phyloP scores from a whole-genome alignment of 805 yeast genomes.

The Teunomyces panamensis region DNA sequence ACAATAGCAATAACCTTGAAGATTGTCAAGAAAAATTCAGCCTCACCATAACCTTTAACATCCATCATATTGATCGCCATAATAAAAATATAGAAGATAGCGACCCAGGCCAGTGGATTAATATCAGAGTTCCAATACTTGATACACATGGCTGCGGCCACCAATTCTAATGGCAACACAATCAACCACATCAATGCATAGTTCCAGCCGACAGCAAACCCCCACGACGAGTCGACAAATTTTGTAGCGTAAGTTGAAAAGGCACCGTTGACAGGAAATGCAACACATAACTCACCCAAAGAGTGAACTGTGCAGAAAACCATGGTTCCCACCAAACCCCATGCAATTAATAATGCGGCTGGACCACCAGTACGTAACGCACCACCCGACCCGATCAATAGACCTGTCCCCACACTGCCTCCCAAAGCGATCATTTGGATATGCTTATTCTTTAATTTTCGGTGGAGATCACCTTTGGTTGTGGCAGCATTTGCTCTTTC shows the following conservation, averaged over 20 bases:
- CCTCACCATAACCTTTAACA: slow-evolving; percentile 38
- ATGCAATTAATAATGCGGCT: slow-evolving; percentile 50
- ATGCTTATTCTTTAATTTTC: slow-evolving; percentile 21
- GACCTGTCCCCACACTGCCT: slow-evolving; percentile 28
- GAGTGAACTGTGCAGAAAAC: slow-evolving; percentile 58
- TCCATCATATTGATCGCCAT: slow-evolving; percentile 31
- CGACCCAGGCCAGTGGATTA: slow-evolving; percentile 40
- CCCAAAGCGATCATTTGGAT: slow-evolving; percentile 28
- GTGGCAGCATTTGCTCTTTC: slow-evolving; percentile 35
- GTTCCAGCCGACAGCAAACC: slow-evolving; percentile 40
- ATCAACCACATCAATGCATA: slow-evolving; percentile 39
- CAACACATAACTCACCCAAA: slow-evolving; percentile 65
- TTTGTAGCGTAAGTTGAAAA: slow-evolving; percentile 38
- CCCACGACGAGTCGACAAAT: slow-evolving; percentile 39
- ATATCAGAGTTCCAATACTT: slow-evolving; percentile 31
- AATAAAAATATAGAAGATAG: slow-evolving; percentile 30
- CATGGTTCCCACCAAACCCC: slow-evolving; percentile 54
- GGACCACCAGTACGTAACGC: slow-evolving; percentile 42
- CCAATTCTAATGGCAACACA: slow-evolving; percentile 36
- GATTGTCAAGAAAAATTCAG: slow-evolving; percentile 30
- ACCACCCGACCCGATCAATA: slow-evolving; percentile 50
- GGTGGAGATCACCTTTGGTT: slow-evolving; percentile 21
- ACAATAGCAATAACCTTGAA: slow-evolving; percentile 34
- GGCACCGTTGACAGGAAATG: slow-evolving; percentile 36
- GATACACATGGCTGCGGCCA: slow-evolving; percentile 38